Percentiles rank a stretch among this genome's conserved stretches.
phyloP scores from a whole-genome alignment of 495 filamentous ascomycete genomes.

The Aspergillus wentii region DNA sequence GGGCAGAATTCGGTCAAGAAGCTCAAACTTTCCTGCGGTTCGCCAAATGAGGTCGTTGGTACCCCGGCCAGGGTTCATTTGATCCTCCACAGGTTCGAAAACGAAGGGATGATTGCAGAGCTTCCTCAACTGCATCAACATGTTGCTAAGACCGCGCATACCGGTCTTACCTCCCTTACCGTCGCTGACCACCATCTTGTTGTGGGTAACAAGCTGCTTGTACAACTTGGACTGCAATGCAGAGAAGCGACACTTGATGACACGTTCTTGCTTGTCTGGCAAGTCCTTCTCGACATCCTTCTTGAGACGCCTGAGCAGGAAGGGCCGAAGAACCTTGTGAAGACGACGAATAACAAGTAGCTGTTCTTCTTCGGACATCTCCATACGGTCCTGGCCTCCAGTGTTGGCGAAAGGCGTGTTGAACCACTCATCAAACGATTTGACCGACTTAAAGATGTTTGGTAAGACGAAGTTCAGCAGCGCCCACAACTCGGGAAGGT shows the following conservation, averaged over 20 bases:
- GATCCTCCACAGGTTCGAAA: slow-evolving; percentile 94
- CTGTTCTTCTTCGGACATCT: slow-evolving; percentile 97
- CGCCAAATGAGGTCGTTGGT: slow-evolving; percentile 95
- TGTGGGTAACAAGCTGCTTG: slow-evolving; percentile 92
- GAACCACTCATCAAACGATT: slow-evolving; percentile 99
- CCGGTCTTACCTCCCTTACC: slow-evolving; percentile 94
- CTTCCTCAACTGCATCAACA: slow-evolving; percentile 99
- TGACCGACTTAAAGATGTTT: slow-evolving; percentile 98
- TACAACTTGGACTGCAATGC: slow-evolving; percentile 89
- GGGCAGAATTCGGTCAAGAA: slow-evolving; percentile 85
- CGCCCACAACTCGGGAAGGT: slow-evolving; percentile 92
- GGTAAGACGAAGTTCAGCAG: slow-evolving; percentile 97
- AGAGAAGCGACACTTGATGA: slow-evolving; percentile 98
- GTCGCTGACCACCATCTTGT: slow-evolving; percentile 89
- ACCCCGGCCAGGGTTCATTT: slow-evolving; percentile 84
- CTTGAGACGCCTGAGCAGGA: slow-evolving; percentile 96
- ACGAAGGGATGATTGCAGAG: slow-evolving; percentile 99
- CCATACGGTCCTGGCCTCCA: slow-evolving; percentile 96
- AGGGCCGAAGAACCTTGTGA: slow-evolving; percentile 95
- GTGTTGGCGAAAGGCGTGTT: slow-evolving; percentile 99
- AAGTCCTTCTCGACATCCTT: slow-evolving; percentile 99
- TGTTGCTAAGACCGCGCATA: slow-evolving; percentile 94
- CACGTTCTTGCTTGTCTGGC: slow-evolving; percentile 96
- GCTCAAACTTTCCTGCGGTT: slow-evolving; percentile 94
- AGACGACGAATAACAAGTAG: slow-evolving; percentile 96